phyloP scores from a whole-genome alignment of 306 rosid genomes.

The Glycyrrhiza uralensis region DNA sequence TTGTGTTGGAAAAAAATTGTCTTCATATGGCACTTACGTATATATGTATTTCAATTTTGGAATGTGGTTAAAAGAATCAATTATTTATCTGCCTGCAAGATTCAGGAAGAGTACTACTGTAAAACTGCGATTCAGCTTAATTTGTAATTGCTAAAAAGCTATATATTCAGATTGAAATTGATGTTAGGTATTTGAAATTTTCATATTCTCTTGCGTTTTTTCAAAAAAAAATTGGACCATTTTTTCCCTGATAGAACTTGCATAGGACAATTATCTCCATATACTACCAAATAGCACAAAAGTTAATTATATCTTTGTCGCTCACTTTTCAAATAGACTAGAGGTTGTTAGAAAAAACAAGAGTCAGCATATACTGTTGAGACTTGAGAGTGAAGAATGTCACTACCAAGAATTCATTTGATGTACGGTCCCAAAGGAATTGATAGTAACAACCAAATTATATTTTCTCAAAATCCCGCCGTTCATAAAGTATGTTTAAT shows the following conservation, averaged over 20 bases:
- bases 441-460: background rate
- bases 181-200: conserved; percentile 17
- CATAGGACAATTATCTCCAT: conserved; percentile 11
- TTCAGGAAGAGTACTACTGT: conserved; percentile 12
- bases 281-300: background rate
- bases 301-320: conserved; percentile 37
- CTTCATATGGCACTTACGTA: conserved; percentile 8
- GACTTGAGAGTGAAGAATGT: conserved; percentile 17
- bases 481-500: background rate
- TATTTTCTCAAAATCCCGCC: background rate
- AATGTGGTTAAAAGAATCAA: conserved; percentile 31
- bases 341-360: conserved; percentile 41
- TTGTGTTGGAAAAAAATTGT: conserved; percentile 25
- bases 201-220: too few relatives aligned
- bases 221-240: background rate
- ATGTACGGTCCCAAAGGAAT: conserved; percentile 23
- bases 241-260: background rate
- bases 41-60: conserved; percentile 3
- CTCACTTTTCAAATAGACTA: conserved; percentile 24
- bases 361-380: background rate
- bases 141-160: conserved; percentile 9
- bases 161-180: too few relatives aligned
- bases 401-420: background rate
- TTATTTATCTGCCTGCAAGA: conserved; percentile 12
- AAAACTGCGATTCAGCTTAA: conserved; percentile 25